Base-by-base conservation (phyloP, 495 filamentous ascomycete species). In the Viridothelium virens region DNA sequence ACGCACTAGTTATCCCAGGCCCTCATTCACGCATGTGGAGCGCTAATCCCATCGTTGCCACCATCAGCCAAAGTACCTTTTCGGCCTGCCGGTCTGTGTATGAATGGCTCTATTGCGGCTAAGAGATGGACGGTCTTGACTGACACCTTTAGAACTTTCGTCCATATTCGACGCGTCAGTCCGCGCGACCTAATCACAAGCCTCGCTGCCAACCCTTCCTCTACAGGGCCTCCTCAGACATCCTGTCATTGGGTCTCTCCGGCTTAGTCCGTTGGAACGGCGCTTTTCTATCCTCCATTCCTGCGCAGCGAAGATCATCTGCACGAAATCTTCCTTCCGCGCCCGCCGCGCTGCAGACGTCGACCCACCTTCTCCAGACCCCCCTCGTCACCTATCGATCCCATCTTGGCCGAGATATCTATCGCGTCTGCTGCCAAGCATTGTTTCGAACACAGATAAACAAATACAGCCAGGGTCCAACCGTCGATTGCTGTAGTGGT, bases 241-340 rank as follows among this genome's bases (percentile, higher is more conserved):
- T 75, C 71, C 77, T 80, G 79, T 78, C 81, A 84, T 82, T 83
- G 81, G 81, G 78, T 80, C 76, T 78, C 77, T 78, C 72, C 74
- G 73, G 74, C 74, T 74, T 72, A 76, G 78, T 80, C 79, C 80
- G 75, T 68, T 68, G 68, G 25, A 37, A 50, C 53, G 56, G 70
- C 71, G 70, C 70, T 74, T 72, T 71, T 68, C 72, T 67, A 62
- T 69, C 70, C 68, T 68, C 72, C 62, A 63, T 56, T 38, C 31
- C 72, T 75, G 68, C 69, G 63, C 69, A 72, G 63, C 65, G 81
- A 77, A 80, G 81, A 83, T 84, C 82, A 83, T 84, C 81, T 83
- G 82, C 81, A 83, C 77, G 77, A 69, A 74, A 77, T 75, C 76
- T 70, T 76, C 71, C 75, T 74, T 71, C 75, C 72, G 65, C 69